Evolutionary conservation across 2,329 filamentous ascomycete genomes (phyloP).

Genomic region (Apiospora rasikravindrae): DNA sequence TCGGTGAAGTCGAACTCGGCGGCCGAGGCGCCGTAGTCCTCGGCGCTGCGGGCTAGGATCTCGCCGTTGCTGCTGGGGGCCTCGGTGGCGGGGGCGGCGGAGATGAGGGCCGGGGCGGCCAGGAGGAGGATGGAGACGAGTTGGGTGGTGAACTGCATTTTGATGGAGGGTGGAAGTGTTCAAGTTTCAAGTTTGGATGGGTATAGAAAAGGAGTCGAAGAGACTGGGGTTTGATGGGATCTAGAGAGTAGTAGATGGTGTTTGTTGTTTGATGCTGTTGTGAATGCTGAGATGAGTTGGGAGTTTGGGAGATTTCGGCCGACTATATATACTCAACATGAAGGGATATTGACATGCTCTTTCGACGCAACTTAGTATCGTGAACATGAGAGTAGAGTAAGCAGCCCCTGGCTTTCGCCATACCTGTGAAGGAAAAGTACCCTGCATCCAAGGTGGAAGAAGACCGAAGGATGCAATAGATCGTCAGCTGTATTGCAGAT

Average conservation of each 20-base stretch:
- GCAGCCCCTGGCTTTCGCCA: background rate
- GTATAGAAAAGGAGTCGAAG: background rate
- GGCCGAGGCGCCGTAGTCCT: conserved; percentile 2
- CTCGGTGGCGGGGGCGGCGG: background rate
- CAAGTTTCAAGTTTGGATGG: background rate
- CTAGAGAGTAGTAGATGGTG: background rate
- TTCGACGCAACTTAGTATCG: background rate
- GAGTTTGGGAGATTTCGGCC: background rate
- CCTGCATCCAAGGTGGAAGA: background rate
- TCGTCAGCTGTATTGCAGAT: background rate
- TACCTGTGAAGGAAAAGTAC: background rate
- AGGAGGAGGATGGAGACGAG: conserved; percentile 17
- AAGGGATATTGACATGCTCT: background rate
- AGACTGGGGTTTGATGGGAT: background rate
- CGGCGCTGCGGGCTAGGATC: background rate
- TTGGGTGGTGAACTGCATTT: conserved; percentile 1
- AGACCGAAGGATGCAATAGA: background rate
- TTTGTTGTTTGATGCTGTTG: background rate
- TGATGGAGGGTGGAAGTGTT: background rate
- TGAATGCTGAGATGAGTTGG: conserved; percentile 8
- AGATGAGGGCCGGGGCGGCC: background rate
- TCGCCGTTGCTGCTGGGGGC: background rate
- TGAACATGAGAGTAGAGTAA: background rate
- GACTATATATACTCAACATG: background rate
- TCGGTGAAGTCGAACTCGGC: conserved; percentile 11